Percentiles rank a stretch among this genome's conserved stretches.
These are phyloP conservation scores for Adansonia gregorii DNA, from an alignment of 441 rosid species.

Conservation along the genomic window DNA sequence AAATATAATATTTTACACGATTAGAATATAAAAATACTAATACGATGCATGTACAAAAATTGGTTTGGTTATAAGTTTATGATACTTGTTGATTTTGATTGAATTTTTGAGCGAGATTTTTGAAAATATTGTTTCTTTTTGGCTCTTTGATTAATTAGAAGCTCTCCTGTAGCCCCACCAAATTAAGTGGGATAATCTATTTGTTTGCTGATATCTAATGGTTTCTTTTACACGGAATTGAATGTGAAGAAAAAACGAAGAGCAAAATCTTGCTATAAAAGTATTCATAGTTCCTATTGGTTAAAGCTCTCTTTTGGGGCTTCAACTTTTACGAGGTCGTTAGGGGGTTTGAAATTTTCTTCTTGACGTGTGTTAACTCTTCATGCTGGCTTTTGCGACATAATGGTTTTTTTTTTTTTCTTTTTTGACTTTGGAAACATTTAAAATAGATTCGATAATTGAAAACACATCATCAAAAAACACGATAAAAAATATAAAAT, in stretches of 20 bases:
- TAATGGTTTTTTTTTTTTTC: not conserved
- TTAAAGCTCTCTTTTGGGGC: slow-evolving; percentile 1
- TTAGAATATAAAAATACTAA: no score
- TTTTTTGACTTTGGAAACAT: not conserved
- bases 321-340: not conserved
- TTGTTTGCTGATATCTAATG: not conserved
- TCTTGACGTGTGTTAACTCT: not conserved
- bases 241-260: not conserved
- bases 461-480: no score
- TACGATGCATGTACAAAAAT: no score
- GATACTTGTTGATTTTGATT: not conserved
- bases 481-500: no score
- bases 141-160: not conserved
- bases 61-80: no score
- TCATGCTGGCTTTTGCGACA: not conserved
- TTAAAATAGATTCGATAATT: no score
- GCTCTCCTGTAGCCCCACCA: not conserved
- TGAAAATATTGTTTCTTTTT: not conserved
- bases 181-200: not conserved
- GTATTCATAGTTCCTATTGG: slow-evolving; percentile 9
- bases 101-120: not conserved
- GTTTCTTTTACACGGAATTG: slow-evolving; percentile 17
- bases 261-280: slow-evolving; percentile 20
- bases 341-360: slow-evolving; percentile 9
- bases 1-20: no score